phyloP scores from a whole-genome alignment of 1,139 yeast genomes.

The Protomyces pachydermus region DNA sequence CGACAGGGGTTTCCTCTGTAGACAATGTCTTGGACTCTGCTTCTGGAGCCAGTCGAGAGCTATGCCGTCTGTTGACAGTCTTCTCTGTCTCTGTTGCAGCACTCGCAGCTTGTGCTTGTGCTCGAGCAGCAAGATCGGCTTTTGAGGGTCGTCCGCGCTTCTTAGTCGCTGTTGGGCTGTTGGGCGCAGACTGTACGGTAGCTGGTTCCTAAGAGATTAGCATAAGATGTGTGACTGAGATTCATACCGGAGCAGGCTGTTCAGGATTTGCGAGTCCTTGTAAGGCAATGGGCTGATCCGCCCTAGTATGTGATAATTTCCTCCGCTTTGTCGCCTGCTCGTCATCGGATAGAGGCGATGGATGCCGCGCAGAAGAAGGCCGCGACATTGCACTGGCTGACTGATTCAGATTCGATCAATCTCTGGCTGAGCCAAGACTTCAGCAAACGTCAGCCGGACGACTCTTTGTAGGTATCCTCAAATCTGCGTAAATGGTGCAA shows the following conservation, averaged over 20 bases:
- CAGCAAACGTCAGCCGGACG: too few species aligned
- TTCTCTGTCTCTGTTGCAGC: not conserved
- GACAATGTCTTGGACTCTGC: not conserved
- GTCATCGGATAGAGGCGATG: not conserved
- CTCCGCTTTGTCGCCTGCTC: not conserved
- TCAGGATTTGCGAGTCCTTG: too few species aligned
- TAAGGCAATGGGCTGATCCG: too few species aligned
- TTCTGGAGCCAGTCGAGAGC: not conserved
- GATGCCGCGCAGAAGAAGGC: not conserved
- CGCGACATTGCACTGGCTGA: not conserved
- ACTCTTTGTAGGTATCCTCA: too few species aligned
- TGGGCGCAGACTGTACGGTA: not conserved
- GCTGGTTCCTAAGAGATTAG: too few species aligned
- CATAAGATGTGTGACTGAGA: too few species aligned
- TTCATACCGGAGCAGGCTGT: too few species aligned
- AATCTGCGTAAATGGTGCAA: too few species aligned
- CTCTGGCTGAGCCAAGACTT: too few species aligned
- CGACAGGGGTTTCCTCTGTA: not conserved
- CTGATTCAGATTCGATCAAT: too few species aligned
- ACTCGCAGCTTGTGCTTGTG: not conserved
- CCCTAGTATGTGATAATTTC: not conserved
- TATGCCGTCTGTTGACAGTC: not conserved
- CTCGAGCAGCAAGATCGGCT: not conserved
- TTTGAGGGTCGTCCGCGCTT: not conserved
- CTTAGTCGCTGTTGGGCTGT: not conserved